Base-by-base conservation (phyloP, 2,329 filamentous ascomycete species). In the Zymoseptoria pseudotritici region DNA sequence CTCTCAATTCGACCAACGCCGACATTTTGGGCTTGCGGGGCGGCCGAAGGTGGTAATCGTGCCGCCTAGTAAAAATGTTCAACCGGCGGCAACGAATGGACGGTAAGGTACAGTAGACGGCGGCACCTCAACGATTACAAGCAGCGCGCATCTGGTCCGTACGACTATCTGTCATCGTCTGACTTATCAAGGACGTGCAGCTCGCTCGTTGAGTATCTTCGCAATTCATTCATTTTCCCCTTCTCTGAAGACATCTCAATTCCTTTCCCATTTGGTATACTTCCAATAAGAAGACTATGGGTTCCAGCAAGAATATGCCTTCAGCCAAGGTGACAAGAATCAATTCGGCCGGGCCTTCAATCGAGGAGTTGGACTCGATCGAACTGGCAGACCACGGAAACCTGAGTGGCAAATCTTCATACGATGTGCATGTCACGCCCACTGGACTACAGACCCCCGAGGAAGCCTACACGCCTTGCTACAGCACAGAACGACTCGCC, bases 401-500 rank as follows among this genome's bases (percentile, higher is more conserved):
- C 24, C 56, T 64, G 20, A 51, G 19, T 36, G 26, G 50, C 20
- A 50, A 61, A 24, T 51, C 26, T 7, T 11, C 54, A 24, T 22
- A 49, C 8, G 56, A 58, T 36, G 31, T 22, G 22, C 53, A 50
- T 10, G 56, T 50, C 10, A 50, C 21, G 19, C 53, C 62, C 9
- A 50, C 52, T 6, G 61, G 53, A 11, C 64, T 57, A 21, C 52
- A 59, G 50, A 64, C 59, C 10, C 59, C 62, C 29, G 57, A 53
- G 2, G 57, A 60, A 58, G 55, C 56, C 5, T 55, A 55, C 19
- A 42, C 29, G 24, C 49, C 65, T 55, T 24, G 53, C 54, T 60
- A 59, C 24, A 58, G 56, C 24, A 71, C 69, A 1, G 69, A 73
- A 2, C 70, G 65, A 50, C 72, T 71, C 0, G 70, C 72, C 0